phyloP scores from a whole-genome alignment of 805 yeast genomes.

The Clavispora asparagi region DNA sequence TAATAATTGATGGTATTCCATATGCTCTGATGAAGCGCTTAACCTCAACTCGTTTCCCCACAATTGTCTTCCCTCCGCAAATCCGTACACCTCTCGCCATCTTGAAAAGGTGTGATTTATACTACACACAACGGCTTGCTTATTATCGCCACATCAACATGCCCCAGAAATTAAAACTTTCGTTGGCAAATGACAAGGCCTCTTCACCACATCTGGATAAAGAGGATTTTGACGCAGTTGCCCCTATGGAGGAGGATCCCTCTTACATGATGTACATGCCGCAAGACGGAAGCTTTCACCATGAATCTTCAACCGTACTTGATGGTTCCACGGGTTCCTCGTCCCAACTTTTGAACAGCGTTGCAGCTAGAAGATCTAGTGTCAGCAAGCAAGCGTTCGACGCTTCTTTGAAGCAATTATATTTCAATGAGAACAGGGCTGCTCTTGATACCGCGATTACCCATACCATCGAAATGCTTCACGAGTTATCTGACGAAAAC shows the following conservation, averaged over 20 bases:
- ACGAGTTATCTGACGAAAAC: slow-evolving; percentile 53
- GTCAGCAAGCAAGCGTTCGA: slow-evolving; percentile 27
- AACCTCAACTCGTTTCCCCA: not conserved
- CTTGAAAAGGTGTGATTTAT: not conserved
- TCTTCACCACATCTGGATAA: slow-evolving; percentile 4
- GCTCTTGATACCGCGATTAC: slow-evolving; percentile 59
- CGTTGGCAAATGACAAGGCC: not conserved
- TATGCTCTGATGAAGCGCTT: too few species aligned
- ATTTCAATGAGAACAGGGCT: slow-evolving; percentile 67
- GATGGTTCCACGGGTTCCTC: slow-evolving; percentile 26
- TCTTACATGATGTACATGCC: slow-evolving; percentile 25
- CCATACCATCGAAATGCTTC: slow-evolving; percentile 46
- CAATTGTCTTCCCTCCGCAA: not conserved
- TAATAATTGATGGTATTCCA: too few species aligned
- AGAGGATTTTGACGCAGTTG: slow-evolving; percentile 6
- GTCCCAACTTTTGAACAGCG: slow-evolving; percentile 3
- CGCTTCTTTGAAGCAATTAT: slow-evolving; percentile 65
- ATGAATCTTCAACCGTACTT: slow-evolving; percentile 24
- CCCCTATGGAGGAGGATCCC: slow-evolving; percentile 7
- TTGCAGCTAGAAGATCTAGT: slow-evolving; percentile 10
- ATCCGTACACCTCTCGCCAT: slow-evolving; percentile 1
- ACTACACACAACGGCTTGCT: not conserved
- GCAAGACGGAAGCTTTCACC: slow-evolving; percentile 24
- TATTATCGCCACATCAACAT: not conserved
- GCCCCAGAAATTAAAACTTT: not conserved